Percentiles rank a stretch among this genome's conserved stretches.
Conservation (phyloP, 805 yeast genomes). For the Yamadazyma kitorensis region DNA sequence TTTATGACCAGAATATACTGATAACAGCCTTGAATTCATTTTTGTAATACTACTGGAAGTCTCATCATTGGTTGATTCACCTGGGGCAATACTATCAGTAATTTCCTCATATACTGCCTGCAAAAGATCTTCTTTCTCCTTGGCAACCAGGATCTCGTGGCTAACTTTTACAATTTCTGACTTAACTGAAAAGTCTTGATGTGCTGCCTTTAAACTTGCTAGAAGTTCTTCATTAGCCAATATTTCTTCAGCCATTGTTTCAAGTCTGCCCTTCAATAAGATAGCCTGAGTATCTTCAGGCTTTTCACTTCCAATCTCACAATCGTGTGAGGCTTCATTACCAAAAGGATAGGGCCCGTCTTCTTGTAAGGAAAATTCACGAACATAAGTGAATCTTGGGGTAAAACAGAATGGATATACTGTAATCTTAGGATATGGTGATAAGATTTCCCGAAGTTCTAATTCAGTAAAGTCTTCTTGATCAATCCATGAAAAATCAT, state of each 20-base stretch:
- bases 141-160: conserved; percentile 9
- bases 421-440: conserved; percentile 41
- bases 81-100: conserved; percentile 12
- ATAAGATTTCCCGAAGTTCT: conserved; percentile 44
- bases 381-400: conserved; percentile 59
- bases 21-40: conserved; percentile 17
- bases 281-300: conserved; percentile 55
- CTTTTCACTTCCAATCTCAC: conserved; percentile 51
- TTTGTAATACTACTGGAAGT: conserved; percentile 7
- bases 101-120: conserved; percentile 22
- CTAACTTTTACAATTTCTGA: conserved; percentile 7
- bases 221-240: conserved; percentile 21
- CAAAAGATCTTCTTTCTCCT: conserved; percentile 25
- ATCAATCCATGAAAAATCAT: conserved; percentile 62
- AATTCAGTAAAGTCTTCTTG: conserved; percentile 73
- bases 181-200: conserved; percentile 4
- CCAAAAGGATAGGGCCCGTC: conserved; percentile 59
- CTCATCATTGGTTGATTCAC: conserved; percentile 3
- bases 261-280: conserved; percentile 31
- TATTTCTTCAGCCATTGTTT: conserved; percentile 25
- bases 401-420: conserved; percentile 48
- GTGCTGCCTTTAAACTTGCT: conserved; percentile 15
- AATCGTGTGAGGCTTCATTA: conserved; percentile 59
- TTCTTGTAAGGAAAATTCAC: conserved; percentile 47
- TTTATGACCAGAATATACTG: conserved; percentile 29